Conservation (phyloP, 2,329 filamentous ascomycete species). For the Curvularia verruculosa region DNA sequence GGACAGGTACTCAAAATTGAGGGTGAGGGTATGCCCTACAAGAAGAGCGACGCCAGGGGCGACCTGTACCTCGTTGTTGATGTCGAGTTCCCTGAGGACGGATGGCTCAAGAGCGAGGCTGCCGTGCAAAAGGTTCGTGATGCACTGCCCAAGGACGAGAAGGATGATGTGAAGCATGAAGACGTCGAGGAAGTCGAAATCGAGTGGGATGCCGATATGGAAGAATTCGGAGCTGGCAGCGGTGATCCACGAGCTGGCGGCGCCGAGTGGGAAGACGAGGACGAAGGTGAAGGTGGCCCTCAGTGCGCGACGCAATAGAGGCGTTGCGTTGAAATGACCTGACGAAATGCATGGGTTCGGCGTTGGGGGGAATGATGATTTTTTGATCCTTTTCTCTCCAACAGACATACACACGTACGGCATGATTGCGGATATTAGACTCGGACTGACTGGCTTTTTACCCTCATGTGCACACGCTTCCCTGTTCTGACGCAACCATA, state of each 20-base stretch:
- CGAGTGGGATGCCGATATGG: constrained; percentile 80
- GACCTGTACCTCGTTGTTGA: constrained; percentile 88
- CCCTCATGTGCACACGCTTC: background rate
- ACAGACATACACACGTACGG: constrained; percentile 1
- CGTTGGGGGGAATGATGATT: constrained; percentile 25
- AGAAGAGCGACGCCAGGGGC: constrained; percentile 81
- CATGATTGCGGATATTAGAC: constrained; percentile 2
- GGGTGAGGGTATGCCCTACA: constrained; percentile 94
- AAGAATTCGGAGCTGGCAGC: constrained; percentile 78
- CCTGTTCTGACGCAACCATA: background rate
- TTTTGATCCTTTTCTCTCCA: constrained; percentile 3
- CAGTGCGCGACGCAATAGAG: constrained; percentile 75
- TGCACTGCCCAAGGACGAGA: constrained; percentile 69
- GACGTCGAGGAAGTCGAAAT: constrained; percentile 86
- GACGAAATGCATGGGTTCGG: constrained; percentile 32
- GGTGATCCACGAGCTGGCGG: constrained; percentile 69
- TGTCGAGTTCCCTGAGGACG: constrained; percentile 85
- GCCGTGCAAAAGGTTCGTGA: constrained; percentile 73
- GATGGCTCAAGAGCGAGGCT: constrained; percentile 75
- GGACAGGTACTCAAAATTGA: constrained; percentile 83
- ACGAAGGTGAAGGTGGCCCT: constrained; percentile 63
- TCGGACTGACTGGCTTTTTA: constrained; percentile 1
- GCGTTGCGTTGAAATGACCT: constrained; percentile 14
- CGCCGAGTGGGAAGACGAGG: constrained; percentile 74
- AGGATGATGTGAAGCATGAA: constrained; percentile 65